A percentile compares a stretch with the other conserved stretches of the same genome.
Conservation (phyloP, 441 rosid genomes). For the Brassica hybrid region DNA sequence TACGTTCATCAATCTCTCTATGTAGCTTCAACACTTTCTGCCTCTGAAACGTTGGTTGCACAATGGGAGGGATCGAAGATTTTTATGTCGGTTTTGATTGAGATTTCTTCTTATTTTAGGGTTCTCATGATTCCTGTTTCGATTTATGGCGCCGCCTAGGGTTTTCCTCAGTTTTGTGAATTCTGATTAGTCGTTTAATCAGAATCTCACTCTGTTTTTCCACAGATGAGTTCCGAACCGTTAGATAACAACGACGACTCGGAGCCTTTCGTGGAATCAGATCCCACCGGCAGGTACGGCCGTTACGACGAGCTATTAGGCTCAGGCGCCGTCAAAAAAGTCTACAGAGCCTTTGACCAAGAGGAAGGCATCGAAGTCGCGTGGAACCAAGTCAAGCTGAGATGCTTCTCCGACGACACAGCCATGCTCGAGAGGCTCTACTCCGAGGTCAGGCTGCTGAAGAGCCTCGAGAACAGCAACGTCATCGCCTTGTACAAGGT, state of each 20-base stretch:
- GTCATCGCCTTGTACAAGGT: conserved; percentile 50
- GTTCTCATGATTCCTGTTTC: conserved; percentile 4
- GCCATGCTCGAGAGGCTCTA: conserved; percentile 55
- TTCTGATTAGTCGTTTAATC: conserved; percentile 27
- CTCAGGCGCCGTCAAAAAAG: conserved; percentile 66
- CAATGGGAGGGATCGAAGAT: neutral
- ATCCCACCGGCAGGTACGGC: conserved; percentile 73
- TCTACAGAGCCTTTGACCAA: conserved; percentile 65
- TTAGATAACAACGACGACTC: conserved; percentile 54
- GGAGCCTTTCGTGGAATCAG: conserved; percentile 63
- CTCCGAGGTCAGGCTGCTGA: conserved; percentile 53
- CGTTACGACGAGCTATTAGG: conserved; percentile 62
- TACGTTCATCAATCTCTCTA: conserved; percentile 25
- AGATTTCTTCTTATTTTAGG: conserved; percentile 3
- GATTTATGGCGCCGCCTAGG: neutral
- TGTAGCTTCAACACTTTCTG: neutral
- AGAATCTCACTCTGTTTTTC: conserved; percentile 19
- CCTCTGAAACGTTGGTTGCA: neutral
- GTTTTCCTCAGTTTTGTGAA: conserved; percentile 13
- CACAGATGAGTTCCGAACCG: conserved; percentile 54
- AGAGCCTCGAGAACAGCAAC: conserved; percentile 46
- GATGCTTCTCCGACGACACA: conserved; percentile 48
- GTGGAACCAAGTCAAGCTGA: conserved; percentile 61
- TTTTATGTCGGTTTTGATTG: neutral
- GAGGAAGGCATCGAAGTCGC: conserved; percentile 66